Percentiles rank a stretch among this genome's conserved stretches.
These are phyloP conservation scores for Irpex rosettiformis DNA, from an alignment of 1,284 basidiomycete species.

Conservation along the genomic window DNA sequence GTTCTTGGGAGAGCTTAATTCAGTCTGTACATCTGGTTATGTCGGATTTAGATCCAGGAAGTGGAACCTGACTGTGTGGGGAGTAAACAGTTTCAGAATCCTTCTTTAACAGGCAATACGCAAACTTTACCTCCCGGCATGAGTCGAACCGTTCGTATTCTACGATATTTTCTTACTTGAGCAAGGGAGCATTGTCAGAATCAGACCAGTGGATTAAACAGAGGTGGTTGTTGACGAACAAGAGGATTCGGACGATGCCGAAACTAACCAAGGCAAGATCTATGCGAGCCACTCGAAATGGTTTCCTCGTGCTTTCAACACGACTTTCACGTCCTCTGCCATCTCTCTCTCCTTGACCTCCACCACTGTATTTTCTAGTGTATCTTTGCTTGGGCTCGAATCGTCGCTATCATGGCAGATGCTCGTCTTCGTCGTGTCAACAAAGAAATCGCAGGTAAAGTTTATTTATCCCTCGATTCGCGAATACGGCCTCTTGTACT, in stretches of 20 bases:
- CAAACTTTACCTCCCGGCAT: no score
- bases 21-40: no score
- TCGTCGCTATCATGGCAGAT: conserved; percentile 50
- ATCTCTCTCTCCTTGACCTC: background rate
- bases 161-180: no score
- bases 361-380: conserved; percentile 3
- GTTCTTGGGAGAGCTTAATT: no score
- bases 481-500: no score
- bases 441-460: conserved; percentile 83
- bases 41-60: no score
- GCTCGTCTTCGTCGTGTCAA: conserved; percentile 86
- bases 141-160: no score
- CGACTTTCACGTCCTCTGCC: conserved; percentile 5
- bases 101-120: no score
- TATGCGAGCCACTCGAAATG: background rate
- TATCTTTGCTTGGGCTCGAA: conserved; percentile 1
- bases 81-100: no score
- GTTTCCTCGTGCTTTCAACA: background rate
- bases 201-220: no score
- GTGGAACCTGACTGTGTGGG: no score
- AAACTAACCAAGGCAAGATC: background rate
- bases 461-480: conserved; percentile 1
- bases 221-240: background rate
- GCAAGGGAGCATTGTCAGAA: no score
- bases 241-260: conserved; percentile 6